Conservation (phyloP, 2,329 filamentous ascomycete species). For the Fusarium cyanostomum region DNA sequence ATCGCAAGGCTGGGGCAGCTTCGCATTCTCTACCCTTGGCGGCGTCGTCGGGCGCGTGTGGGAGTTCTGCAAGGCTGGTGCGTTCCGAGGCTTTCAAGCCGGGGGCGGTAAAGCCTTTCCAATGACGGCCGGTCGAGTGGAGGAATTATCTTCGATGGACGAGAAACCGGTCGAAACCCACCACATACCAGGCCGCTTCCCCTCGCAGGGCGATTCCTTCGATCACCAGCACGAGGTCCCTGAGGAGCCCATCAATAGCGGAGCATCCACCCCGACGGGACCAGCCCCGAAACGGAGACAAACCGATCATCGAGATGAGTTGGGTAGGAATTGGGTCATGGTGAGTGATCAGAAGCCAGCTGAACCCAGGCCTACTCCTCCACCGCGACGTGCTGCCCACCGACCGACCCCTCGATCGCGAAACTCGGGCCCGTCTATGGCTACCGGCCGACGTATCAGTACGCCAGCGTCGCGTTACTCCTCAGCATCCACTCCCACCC, state of each 20-base stretch:
- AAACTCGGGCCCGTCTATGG: slow-evolving; percentile 46
- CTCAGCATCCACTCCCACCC: slow-evolving; percentile 41
- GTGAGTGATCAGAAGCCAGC: slow-evolving; percentile 57
- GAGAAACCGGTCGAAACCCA: slow-evolving; percentile 34
- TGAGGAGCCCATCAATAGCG: slow-evolving; percentile 46
- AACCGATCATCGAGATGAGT: slow-evolving; percentile 62
- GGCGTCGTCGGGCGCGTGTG: slow-evolving; percentile 81
- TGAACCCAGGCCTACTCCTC: slow-evolving; percentile 35
- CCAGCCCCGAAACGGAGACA: slow-evolving; percentile 65
- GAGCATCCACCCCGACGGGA: slow-evolving; percentile 54
- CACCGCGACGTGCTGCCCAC: slow-evolving; percentile 39
- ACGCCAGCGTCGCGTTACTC: slow-evolving; percentile 46
- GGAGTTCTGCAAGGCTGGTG: slow-evolving; percentile 79
- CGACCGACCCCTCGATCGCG: slow-evolving; percentile 45
- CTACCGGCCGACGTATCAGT: slow-evolving; percentile 56
- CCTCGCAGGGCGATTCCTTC: slow-evolving; percentile 42
- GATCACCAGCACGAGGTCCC: slow-evolving; percentile 17
- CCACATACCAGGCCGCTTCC: slow-evolving; percentile 45
- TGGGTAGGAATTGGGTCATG: slow-evolving; percentile 77
- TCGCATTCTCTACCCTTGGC: slow-evolving; percentile 70
- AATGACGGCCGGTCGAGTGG: slow-evolving; percentile 49
- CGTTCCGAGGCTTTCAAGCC: slow-evolving; percentile 87
- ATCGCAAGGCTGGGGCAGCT: slow-evolving; percentile 62
- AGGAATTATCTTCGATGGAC: slow-evolving; percentile 31
- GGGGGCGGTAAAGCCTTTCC: slow-evolving; percentile 81